Base-by-base conservation (phyloP, 257 asterid species). In the Scutellaria baicalensis region DNA sequence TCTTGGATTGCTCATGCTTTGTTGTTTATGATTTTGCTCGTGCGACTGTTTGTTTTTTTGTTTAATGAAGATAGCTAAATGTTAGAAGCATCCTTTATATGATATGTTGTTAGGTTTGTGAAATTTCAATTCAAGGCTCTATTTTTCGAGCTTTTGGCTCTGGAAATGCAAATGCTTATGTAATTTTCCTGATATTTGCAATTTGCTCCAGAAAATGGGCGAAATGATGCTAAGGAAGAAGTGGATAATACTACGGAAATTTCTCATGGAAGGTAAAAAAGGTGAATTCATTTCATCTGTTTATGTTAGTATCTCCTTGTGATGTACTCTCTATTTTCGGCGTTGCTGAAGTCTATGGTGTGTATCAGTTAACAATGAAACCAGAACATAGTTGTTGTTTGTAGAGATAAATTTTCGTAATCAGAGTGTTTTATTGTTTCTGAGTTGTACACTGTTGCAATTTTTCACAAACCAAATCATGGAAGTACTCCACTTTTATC, bases 231-330 rank as follows among this genome's bases (percentile, higher is more conserved):
- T 44, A 88, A 77, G 76, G 87, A 75, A 43, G 66, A 78, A 68
- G 82, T 59, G 60, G 88, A 60, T 60, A 59, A 76, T n/a, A 57
- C 20, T 39, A 23, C 9, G 23, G 78, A 44, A 47, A 65, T 36
- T 72, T 52, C 82, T 49, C 80, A 84, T 80, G 84, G 85, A 85
- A 94, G 98, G 98, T 93, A 83, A 85, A 70, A 68, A 44, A 59
- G 73, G 81, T 83, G 88, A 83, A 73, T 80, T 78, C 79, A 75
- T 65, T 86, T 85, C 68, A 72, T 69, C 42, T 69, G 31, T 54
- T 12, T 47, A 20, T 63, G 57, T 50, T 68, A 47, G 66, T 50
- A 56, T 50, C 66, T n/a, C 33, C 33, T 3, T 27, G 33, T 64
- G 52, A 12, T 42, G 59, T 68, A 23, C 3, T 44, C 48, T 38